A percentile compares a stretch with the other conserved stretches of the same genome.
Conservation (phyloP, 306 rosid genomes). For the Trifolium repens region DNA sequence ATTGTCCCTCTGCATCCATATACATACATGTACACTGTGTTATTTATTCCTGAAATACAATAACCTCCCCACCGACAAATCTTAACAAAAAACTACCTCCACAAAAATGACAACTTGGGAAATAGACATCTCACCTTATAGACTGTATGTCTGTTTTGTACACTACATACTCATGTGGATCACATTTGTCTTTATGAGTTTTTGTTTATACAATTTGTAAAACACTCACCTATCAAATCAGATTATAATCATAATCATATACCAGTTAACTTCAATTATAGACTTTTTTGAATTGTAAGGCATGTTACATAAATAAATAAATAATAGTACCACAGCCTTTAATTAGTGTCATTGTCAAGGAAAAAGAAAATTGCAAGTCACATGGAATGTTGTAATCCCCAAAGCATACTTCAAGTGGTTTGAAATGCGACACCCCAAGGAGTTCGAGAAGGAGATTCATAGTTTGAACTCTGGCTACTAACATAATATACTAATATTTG, state of each 20-base stretch:
- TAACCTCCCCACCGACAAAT: conserved; percentile 42
- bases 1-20: conserved; percentile 24
- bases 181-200: background rate
- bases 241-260: background rate
- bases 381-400: background rate
- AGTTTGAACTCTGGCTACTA: background rate
- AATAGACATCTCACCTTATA: conserved; percentile 41
- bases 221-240: conserved; percentile 5
- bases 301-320: background rate
- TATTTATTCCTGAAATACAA: conserved; percentile 14
- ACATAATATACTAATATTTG: background rate
- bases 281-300: background rate
- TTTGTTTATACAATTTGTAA: background rate
- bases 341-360: conserved; percentile 4
- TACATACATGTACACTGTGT: background rate
- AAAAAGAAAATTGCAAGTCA: conserved; percentile 21
- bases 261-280: background rate
- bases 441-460: background rate
- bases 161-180: conserved; percentile 13
- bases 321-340: background rate
- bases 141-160: conserved; percentile 3
- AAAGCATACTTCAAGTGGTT: background rate
- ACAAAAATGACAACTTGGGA: conserved; percentile 11
- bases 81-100: background rate
- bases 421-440: background rate